Evolutionary conservation across 345 rosid species (phyloP).

Genomic region (Linum trigynum): DNA sequence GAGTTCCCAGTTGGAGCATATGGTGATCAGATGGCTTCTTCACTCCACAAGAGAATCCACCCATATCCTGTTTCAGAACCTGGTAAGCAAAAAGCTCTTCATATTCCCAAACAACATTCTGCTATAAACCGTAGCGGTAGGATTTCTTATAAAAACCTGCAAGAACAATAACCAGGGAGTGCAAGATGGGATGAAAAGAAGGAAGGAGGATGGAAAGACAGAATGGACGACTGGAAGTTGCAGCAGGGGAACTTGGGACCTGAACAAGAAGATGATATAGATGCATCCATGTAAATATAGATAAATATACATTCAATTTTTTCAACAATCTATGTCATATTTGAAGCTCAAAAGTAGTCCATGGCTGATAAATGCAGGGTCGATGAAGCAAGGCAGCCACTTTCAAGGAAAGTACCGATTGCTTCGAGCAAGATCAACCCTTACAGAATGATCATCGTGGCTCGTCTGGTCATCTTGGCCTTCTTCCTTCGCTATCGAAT

Average conservation of each 20-base stretch:
- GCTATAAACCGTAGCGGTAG: neutral
- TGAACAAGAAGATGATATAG: constrained; percentile 71
- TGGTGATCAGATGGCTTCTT: constrained; percentile 60
- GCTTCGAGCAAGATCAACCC: constrained; percentile 92
- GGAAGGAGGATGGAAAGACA: constrained; percentile 80
- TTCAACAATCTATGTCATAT: neutral
- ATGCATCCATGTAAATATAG: constrained; percentile 51
- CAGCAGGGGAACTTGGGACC: constrained; percentile 81
- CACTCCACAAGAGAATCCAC: constrained; percentile 77
- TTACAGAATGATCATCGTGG: constrained; percentile 85
- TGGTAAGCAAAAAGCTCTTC: constrained; percentile 28
- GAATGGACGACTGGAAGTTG: constrained; percentile 88
- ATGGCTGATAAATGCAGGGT: constrained; percentile 35
- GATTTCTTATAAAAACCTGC: neutral
- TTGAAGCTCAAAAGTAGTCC: neutral
- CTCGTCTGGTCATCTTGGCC: constrained; percentile 71
- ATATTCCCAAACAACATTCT: neutral
- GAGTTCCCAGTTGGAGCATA: constrained; percentile 66
- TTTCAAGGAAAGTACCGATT: constrained; percentile 89
- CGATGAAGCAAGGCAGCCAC: constrained; percentile 89
- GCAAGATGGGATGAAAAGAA: constrained; percentile 83
- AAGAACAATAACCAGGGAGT: constrained; percentile 34
- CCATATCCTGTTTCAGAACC: constrained; percentile 84
- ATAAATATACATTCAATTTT: neutral
- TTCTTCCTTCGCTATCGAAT: constrained; percentile 78